Base-by-base conservation (phyloP, 345 rosid species). In the Salix viminalis region DNA sequence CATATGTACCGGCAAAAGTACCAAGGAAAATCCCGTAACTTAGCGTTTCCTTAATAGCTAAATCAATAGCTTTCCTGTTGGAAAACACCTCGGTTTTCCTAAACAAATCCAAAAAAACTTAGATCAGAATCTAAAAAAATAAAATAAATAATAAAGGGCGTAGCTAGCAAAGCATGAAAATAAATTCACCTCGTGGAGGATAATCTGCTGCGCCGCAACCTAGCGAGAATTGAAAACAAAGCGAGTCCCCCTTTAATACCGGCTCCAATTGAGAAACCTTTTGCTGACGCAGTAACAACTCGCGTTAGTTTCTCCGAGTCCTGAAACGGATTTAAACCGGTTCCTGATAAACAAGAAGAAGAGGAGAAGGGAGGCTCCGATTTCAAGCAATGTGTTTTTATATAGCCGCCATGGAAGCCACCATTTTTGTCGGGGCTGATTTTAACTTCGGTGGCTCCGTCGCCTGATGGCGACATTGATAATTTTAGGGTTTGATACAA, bases 221-320 rank as follows among this genome's bases (percentile, higher is more conserved):
- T 87, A 71, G 88, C 85, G 9, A 95, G 83, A 83, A 93, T 79
- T 5, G 97, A 88, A 86, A 95, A 95, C 77, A 95, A 80, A 71
- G 92, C 90, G 24, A 95, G 83, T 75, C 99, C 99, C 24, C 99
- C 99, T 90, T 93, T 93, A 58, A 95, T 84, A 41, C 99, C 99
- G 21, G 97, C 93, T 70, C 99, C 99, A 46, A 95, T 90, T 34
- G 97, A 87, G 88, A 93, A 95, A 60, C 97, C 97, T 86, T 89
- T 95, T 13, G 64, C 84, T 2, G 93, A 87, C 70, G 99, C 97
- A 12, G 85, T 80, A 32, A 91, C 24, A 34, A 90, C 80, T 83
- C 99, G 89, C 39, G 87, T 73, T 32, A 95, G 79, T 86, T 88
- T 93, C 66, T 93, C 96, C 6, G 90, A 85, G n/a, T 91, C 90